Percentiles rank a stretch among this genome's conserved stretches.
These are phyloP conservation scores for Sugiyamaella chiloensis DNA, from an alignment of 805 yeast genomes.

Conservation along the genomic window DNA sequence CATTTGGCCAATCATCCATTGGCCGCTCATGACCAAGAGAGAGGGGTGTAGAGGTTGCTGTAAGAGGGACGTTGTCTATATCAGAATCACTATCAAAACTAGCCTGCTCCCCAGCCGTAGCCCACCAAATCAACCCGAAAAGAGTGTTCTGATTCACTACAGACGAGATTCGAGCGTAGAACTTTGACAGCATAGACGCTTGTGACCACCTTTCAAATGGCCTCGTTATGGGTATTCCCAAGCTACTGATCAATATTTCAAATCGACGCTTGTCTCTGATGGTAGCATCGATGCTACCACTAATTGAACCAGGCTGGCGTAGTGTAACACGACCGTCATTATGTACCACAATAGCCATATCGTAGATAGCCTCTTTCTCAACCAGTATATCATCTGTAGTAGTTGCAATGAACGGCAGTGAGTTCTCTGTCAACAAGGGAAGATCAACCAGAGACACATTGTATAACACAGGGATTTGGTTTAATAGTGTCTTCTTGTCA, in stretches of 20 bases:
- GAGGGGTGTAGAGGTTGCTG: not conserved
- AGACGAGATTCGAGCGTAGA: slow-evolving; percentile 1
- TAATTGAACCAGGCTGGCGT: not conserved
- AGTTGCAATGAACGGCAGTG: slow-evolving; percentile 46
- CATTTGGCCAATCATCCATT: slow-evolving; percentile 7
- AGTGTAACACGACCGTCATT: slow-evolving; percentile 21
- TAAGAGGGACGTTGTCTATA: slow-evolving; percentile 29
- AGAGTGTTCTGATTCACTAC: slow-evolving; percentile 13
- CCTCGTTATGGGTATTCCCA: slow-evolving; percentile 13
- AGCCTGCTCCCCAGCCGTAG: slow-evolving; percentile 69
- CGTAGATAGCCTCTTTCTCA: slow-evolving; percentile 51
- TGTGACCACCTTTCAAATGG: not conserved
- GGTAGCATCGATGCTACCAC: slow-evolving; percentile 19
- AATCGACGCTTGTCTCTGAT: slow-evolving; percentile 29
- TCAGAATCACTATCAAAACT: slow-evolving; percentile 40
- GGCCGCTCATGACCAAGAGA: not conserved
- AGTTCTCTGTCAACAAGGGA: slow-evolving; percentile 32
- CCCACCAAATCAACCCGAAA: slow-evolving; percentile 77
- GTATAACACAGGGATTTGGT: slow-evolving; percentile 38
- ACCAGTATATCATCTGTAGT: slow-evolving; percentile 66
- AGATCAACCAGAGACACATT: slow-evolving; percentile 62
- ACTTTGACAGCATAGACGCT: slow-evolving; percentile 1
- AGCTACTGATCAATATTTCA: slow-evolving; percentile 19
- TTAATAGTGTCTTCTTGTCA: slow-evolving; percentile 14
- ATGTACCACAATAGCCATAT: slow-evolving; percentile 36